phyloP scores from a whole-genome alignment of 768 basidiomycete species.

The Tylopilus felleus region DNA sequence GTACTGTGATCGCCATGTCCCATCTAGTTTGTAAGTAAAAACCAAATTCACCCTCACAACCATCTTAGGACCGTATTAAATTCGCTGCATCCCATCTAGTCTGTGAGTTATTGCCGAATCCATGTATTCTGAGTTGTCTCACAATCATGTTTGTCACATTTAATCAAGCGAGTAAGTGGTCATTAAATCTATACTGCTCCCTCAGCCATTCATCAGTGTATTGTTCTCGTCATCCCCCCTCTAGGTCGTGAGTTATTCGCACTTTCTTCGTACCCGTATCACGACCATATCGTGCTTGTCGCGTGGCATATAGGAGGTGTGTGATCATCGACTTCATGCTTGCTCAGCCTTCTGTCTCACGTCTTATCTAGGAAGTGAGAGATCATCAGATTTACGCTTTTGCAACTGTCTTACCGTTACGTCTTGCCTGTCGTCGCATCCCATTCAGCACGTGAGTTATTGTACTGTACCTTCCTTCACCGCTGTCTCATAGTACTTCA shows the following conservation, averaged over 20 bases:
- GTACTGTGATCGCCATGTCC: neutral
- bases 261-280: neutral
- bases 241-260: neutral
- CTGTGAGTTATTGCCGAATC: neutral
- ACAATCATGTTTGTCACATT: neutral
- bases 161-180: neutral
- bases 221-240: neutral
- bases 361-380: no score
- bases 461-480: no score
- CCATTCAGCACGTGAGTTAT: no score
- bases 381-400: no score
- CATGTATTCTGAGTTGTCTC: neutral
- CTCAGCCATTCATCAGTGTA: neutral
- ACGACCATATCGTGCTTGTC: neutral
- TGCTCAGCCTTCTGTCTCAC: neutral
- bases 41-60: neutral
- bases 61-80: neutral
- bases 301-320: neutral
- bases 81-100: neutral
- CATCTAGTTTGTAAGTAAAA: neutral
- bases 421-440: no score
- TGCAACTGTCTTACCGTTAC: no score
- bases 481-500: no score
- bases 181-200: neutral
- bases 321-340: neutral